Base-by-base conservation (phyloP, 306 rosid genomes). In the Trifolium repens region DNA sequence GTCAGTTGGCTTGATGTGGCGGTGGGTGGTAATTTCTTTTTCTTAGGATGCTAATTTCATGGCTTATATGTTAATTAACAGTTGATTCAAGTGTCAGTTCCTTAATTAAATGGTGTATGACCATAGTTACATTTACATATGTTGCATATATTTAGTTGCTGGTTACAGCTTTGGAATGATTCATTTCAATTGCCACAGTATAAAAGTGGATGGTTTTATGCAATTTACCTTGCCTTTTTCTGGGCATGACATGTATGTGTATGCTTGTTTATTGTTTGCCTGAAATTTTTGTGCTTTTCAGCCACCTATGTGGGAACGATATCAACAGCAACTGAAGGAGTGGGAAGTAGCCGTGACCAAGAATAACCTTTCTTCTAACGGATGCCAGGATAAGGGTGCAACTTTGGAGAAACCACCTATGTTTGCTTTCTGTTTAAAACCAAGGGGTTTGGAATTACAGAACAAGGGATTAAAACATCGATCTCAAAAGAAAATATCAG, bases 381-480 rank as follows among this genome's bases (percentile, higher is more conserved):
- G 96, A 59, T 77, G 72, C 72, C 82, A 37, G 30, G 86, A 80
- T 62, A 90, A 81, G 85, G 80, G 67, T 72, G 82, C 85, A 60
- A 52, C 83, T 78, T 46, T 80, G 78, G 98, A 92, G 85, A 96
- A 96, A 88, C 98, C 99, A 4, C 88, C 86, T 49, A 90, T 92
- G 96, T 90, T 82, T 81, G 99, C 99, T 17, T 96, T 96, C 79
- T 96, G 99, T 84, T 71, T 90, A 84, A 96, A 92, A 84, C 99
- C 99, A 54, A 85, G 97, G 77, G 99, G 98, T 19, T 80, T 94
- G 81, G 97, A 92, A 83, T 86, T 86, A 77, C 82, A 76, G 59
- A 89, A 90, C 85, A 92, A 83, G 84, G 99, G 91, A 61, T 85
- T 92, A 27, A 96, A 86, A 65, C 96, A 92, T 52, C 86, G 99